Evolutionary conservation across 1,284 basidiomycete genomes (phyloP).

Genomic region (Trametes polyzona): DNA sequence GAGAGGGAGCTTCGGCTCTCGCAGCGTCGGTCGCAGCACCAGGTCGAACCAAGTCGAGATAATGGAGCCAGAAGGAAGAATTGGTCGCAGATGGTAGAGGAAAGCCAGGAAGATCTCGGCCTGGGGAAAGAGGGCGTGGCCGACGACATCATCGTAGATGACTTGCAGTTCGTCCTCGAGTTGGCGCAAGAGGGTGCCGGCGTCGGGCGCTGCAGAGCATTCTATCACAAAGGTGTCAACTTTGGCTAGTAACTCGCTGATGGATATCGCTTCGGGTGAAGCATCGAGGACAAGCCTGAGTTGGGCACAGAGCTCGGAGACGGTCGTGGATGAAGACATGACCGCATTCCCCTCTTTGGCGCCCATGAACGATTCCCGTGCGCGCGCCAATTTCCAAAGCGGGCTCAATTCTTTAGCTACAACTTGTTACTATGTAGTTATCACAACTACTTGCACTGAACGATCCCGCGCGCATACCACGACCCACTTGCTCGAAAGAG

Average conservation of each 20-base stretch:
- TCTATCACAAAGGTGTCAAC: slow-evolving; percentile 59
- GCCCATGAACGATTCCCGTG: no score
- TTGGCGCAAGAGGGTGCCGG: slow-evolving; percentile 47
- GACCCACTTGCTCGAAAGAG: no score
- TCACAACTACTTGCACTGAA: no score
- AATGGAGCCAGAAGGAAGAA: slow-evolving; percentile 64
- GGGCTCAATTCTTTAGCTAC: no score
- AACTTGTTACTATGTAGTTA: neutral
- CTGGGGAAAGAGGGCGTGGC: slow-evolving; percentile 63
- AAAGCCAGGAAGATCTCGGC: slow-evolving; percentile 68
- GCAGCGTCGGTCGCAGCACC: slow-evolving; percentile 72
- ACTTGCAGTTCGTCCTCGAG: slow-evolving; percentile 70
- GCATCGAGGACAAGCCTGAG: slow-evolving; percentile 59
- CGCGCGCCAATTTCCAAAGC: no score
- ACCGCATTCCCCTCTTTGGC: neutral
- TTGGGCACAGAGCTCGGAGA: slow-evolving; percentile 47
- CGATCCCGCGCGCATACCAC: no score
- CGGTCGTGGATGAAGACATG: slow-evolving; percentile 35
- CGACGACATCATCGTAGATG: slow-evolving; percentile 63
- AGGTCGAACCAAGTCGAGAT: slow-evolving; percentile 81
- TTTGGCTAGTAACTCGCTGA: slow-evolving; percentile 49
- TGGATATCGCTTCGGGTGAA: slow-evolving; percentile 41
- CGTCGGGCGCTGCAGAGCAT: slow-evolving; percentile 49
- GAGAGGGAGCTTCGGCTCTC: slow-evolving; percentile 68
- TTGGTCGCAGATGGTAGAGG: slow-evolving; percentile 61